phyloP scores from a whole-genome alignment of 805 yeast genomes.

The Soucietia sequanensis region DNA sequence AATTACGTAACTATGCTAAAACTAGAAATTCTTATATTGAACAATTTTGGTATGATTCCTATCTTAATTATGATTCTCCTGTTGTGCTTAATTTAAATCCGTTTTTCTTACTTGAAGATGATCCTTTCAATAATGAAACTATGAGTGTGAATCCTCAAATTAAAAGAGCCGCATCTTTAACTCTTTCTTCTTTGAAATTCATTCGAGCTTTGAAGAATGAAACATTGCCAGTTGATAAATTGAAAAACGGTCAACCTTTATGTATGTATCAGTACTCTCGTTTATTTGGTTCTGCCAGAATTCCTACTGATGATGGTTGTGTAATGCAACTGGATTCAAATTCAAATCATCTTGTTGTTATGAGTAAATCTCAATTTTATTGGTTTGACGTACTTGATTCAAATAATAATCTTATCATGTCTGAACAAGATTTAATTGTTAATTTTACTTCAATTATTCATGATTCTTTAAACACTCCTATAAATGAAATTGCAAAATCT shows the following conservation, averaged over 20 bases:
- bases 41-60: conserved; percentile 93
- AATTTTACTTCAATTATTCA: conserved; percentile 74
- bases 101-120: conserved; percentile 85
- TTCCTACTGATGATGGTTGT: conserved; percentile 79
- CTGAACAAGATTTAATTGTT: conserved; percentile 71
- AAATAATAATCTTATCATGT: conserved; percentile 65
- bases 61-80: conserved; percentile 81
- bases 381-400: conserved; percentile 91
- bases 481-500: conserved; percentile 63
- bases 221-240: conserved; percentile 67
- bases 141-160: conserved; percentile 55
- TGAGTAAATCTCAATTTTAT: conserved; percentile 84
- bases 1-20: conserved; percentile 59
- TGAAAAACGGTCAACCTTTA: conserved; percentile 60
- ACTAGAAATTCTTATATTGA: conserved; percentile 80
- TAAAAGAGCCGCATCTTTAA: conserved; percentile 76
- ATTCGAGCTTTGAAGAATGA: conserved; percentile 74
- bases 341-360: conserved; percentile 77
- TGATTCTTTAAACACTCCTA: conserved; percentile 59
- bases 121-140: conserved; percentile 68
- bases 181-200: conserved; percentile 75
- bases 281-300: conserved; percentile 83
- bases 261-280: conserved; percentile 92
- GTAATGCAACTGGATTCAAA: conserved; percentile 76
- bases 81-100: conserved; percentile 93